Base-by-base conservation (phyloP, 805 yeast species). In the Diddensiella transvaalensis region DNA sequence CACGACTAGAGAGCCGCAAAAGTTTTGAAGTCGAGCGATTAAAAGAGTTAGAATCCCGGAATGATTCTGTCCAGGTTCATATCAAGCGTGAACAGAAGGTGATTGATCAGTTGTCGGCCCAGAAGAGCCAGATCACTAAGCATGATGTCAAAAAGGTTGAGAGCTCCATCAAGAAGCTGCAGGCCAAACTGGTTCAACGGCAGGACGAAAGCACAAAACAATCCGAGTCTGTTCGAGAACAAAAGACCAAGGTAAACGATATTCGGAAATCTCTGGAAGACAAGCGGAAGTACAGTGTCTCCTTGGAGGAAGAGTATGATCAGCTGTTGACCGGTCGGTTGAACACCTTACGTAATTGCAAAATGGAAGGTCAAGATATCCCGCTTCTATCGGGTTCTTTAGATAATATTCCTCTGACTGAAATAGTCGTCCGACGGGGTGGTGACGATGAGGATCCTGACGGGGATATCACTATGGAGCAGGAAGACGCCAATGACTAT, bases 281-380 rank as follows among this genome's bases (percentile, higher is more conserved):
- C 10, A n/a, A 30, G 22, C 32, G 48, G 22, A 29, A 42, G 22
- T 36, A 24, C n/a, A 42, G 40, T 13, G 15, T 47, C 4, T 38
- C 32, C 11, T 6, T 71, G 3, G 82, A 80, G 55, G 87, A 81
- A 54, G 74, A 73, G 22, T 57, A 78, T 4, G 80, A 82, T 35
- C 76, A 76, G 49, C 58, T 72, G 3, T n/a, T 29, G 15, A 44
- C 57, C 5, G 86, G 81, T 43, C 76, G 83, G 58, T 67, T 79
- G 5, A 76, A 78, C 53, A 69, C 79, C 17, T 70, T 89, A 51
- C 80, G 82, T 53, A 80, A 78, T 53, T 86, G 96, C 66, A 87
- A 85, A 58, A 75, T 90, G 50, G 86, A 86, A 46, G 83, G 78
- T 48, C 72, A 85, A 19, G 69, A 72, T 11, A 59, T 88, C 13